Base-by-base conservation (phyloP, 2,329 filamentous ascomycete species). In the Aspergillus unguis region DNA sequence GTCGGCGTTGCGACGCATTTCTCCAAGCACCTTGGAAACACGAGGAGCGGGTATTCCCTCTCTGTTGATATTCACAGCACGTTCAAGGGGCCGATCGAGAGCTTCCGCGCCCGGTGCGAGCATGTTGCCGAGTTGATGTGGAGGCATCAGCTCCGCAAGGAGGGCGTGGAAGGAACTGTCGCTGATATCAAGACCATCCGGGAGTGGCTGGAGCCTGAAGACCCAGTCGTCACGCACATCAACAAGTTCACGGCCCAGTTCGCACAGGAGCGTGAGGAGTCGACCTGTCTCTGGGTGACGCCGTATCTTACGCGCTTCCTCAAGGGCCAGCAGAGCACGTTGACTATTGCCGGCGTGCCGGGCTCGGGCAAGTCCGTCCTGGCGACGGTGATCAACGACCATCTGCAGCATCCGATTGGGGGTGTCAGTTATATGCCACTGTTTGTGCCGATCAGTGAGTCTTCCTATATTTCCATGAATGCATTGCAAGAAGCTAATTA, bases 271-370 rank as follows among this genome's bases (percentile, higher is more conserved):
- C 69, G 78, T 35, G 76, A 75, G 37, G 78, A 81, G 54, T 76
- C 75, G 51, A 82, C 79, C n/a, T 81, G 79, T 53, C 68, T 80
- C 35, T 82, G 80, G 80, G 75, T 81, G 53, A 69, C 75, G 28
- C 73, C 76, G 31, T 69, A 77, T 32, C 63, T 82, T 26, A 69
- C 69, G 10, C 71, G 72, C 4, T 82, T 82, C 53, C 59, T 76
- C 32, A 75, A 78, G 44, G 72, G 74, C 40, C 60, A 71, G 1
- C 67, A 78, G 29, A 67, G 71, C 4, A 66, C 72, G 2, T 62
- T 82, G 37, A 58, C 75, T n/a, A 69, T 83, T 35, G 75, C 71
- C 29, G 71, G 71, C 17, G 64, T 66, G 44, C 61, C 69, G 3
- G 71, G 71, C 3, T 70, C 69, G 0, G 71, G 71, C 23, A 74